Percentiles rank a stretch among this genome's conserved stretches.
phyloP scores from a whole-genome alignment of 164 flowering plant genomes.

The Berberis thunbergii region DNA sequence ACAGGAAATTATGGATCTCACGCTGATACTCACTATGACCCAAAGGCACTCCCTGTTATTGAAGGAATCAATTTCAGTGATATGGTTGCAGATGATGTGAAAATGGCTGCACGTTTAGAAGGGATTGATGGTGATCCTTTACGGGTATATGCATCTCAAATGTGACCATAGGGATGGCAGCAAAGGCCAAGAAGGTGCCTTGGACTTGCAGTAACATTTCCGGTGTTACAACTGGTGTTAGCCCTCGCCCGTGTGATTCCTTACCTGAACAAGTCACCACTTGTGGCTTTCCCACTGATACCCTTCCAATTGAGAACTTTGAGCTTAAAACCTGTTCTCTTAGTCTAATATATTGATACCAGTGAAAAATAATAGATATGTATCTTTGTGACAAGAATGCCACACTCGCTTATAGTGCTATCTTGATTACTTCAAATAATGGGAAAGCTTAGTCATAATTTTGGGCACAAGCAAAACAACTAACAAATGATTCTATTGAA shows the following conservation, averaged over 20 bases:
- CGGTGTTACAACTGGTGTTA: neutral
- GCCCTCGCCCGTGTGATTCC: neutral
- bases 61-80: neutral
- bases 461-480: too few relatives aligned
- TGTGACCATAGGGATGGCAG: neutral
- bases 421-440: too few relatives aligned
- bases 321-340: neutral
- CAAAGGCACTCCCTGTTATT: neutral
- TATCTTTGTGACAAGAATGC: too few relatives aligned
- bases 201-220: neutral
- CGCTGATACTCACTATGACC: neutral
- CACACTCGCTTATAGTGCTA: too few relatives aligned
- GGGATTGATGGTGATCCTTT: neutral
- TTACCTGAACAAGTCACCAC: neutral
- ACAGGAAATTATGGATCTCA: neutral
- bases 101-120: neutral
- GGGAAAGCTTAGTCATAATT: too few relatives aligned
- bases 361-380: too few relatives aligned
- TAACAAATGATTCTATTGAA: too few relatives aligned
- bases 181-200: neutral
- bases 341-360: too few relatives aligned
- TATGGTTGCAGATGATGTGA: neutral
- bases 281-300: neutral
- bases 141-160: neutral
- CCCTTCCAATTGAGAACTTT: neutral